Percentiles rank a stretch among this genome's conserved stretches.
Conservation (phyloP, 129 eudicot species). For the Scalesia atractyloides region DNA sequence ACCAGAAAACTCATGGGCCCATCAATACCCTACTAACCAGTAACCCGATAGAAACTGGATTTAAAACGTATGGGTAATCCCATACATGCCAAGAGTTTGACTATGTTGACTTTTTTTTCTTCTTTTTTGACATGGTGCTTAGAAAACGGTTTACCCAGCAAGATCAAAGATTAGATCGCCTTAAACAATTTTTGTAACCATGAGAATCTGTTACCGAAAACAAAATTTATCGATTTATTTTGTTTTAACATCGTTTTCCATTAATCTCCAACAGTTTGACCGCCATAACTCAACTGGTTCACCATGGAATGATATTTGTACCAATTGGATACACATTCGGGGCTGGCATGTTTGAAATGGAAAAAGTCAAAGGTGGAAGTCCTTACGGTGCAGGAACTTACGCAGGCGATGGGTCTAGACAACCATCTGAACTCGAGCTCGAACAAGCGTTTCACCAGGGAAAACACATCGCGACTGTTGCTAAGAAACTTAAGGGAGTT, state of each 20-base stretch:
- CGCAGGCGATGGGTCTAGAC: constrained; percentile 95
- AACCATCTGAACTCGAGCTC: constrained; percentile 74
- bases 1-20: too few relatives aligned
- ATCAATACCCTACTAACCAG: too few relatives aligned
- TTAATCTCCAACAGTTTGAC: constrained; percentile 58
- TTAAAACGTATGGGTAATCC: too few relatives aligned
- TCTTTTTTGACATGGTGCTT: neutral
- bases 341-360: constrained; percentile 92
- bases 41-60: too few relatives aligned
- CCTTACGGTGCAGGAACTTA: constrained; percentile 92
- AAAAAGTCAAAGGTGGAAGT: constrained; percentile 79
- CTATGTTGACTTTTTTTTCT: neutral
- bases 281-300: constrained; percentile 79
- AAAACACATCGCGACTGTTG: constrained; percentile 60
- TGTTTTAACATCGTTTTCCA: constrained; percentile 1
- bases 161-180: neutral
- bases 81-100: neutral
- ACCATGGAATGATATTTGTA: constrained; percentile 92
- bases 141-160: neutral
- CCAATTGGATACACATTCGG: constrained; percentile 93
- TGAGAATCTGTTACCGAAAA: neutral
- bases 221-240: neutral
- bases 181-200: neutral
- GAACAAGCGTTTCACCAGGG: constrained; percentile 89
- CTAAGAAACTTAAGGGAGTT: constrained; percentile 79